These are phyloP conservation scores for Penicillium arizonense DNA, from an alignment of 495 filamentous ascomycete genomes.

Conservation along the genomic window DNA sequence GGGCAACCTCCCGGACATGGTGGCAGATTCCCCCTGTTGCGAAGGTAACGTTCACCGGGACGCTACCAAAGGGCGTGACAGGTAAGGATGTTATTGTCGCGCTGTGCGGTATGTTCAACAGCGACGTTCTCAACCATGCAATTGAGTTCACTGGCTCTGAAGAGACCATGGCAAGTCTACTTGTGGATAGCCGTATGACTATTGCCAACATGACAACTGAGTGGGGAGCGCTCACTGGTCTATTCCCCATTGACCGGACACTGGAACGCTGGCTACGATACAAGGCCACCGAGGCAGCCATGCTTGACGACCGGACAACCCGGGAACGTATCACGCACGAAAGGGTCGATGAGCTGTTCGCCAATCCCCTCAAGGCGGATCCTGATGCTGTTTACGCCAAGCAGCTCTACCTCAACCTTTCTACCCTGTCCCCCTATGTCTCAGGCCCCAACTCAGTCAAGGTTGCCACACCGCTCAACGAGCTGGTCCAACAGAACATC, in stretches of 20 bases:
- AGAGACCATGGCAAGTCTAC: constrained; percentile 71
- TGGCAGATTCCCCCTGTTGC: constrained; percentile 89
- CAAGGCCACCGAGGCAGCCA: constrained; percentile 70
- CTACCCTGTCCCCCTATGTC: constrained; percentile 81
- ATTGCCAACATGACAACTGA: constrained; percentile 97
- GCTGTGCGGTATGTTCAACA: constrained; percentile 81
- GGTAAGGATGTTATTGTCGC: constrained; percentile 96
- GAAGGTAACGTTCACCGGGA: constrained; percentile 73
- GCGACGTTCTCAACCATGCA: constrained; percentile 90
- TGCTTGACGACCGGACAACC: constrained; percentile 26
- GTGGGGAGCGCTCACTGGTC: constrained; percentile 80
- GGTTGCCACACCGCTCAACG: constrained; percentile 67
- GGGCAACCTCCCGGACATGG: constrained; percentile 83
- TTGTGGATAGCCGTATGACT: constrained; percentile 74
- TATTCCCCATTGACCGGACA: constrained; percentile 80
- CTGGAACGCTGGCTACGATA: constrained; percentile 73
- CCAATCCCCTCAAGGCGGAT: constrained; percentile 67
- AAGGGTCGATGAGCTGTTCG: constrained; percentile 68
- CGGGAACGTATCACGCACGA: constrained; percentile 62
- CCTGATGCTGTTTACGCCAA: constrained; percentile 82
- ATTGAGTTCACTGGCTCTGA: constrained; percentile 85
- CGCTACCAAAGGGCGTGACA: constrained; percentile 76
- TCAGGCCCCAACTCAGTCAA: constrained; percentile 94
- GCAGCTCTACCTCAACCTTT: constrained; percentile 71
- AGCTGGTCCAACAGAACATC: constrained; percentile 66